Evolutionary conservation across 2,329 filamentous ascomycete species (phyloP), one percentile per base, ranked within the genome.

Genomic region (Byssothecium circinans): DNA sequence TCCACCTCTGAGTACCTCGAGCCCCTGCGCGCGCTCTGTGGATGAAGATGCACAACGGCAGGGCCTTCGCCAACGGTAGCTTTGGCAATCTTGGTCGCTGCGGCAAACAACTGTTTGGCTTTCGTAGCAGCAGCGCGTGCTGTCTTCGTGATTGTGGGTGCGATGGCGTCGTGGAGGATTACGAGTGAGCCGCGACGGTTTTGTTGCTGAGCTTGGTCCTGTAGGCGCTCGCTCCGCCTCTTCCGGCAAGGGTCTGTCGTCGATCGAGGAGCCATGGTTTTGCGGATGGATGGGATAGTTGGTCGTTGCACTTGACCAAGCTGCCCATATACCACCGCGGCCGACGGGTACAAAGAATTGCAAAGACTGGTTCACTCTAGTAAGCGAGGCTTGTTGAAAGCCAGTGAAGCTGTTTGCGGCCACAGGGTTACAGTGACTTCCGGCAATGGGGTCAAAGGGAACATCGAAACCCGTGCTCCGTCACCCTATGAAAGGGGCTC

Each of bases 1-100:
- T 45, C 43, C n/a, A 40, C 27, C 27, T 40, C 43, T 18, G 43
- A 45, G 18, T 45, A 45, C 19, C 35, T 45, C 14, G 43, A 45
- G 25, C 27, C 35, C 25, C 35, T 38, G 7, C 43, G 43, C 10
- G 17, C 22, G 15, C 23, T 29, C 27, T 40, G 25, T 8, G 35
- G 35, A 18, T 45, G 43, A 6, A 40, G 6, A 12, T 45, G 43
- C 11, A 33, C 18, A 12, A 45, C 43, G 2, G 35, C 27, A 23
- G 43, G 43, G 10, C 17, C 18, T 15, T 45, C 25, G 1, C 43
- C 35, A 7, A 39, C 35, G 17, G 25, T 40, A 23, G 34, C 43
- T 25, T 40, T 40, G 2, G 37, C 17, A 20, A 45, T 23, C 10
- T 19, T 32, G 15, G n/a, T 23, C 12, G 35, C 35, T 12, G 22